Conservation (phyloP, 2,329 filamentous ascomycete species). For the Corniculantispora saksenae region DNA sequence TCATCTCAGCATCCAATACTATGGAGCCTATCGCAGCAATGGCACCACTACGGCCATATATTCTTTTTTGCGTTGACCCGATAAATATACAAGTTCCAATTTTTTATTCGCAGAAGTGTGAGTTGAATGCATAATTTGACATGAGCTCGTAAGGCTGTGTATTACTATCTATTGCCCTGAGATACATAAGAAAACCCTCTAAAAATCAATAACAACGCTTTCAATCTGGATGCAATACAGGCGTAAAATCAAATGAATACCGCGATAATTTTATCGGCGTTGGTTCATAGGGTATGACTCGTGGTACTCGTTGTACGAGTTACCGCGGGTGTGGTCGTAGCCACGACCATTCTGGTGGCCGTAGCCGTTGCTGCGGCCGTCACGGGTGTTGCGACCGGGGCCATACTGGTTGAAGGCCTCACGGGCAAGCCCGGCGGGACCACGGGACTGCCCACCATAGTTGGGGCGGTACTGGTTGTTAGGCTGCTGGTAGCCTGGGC, state of each 20-base stretch:
- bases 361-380: background rate
- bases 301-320: slow-evolving; percentile 14
- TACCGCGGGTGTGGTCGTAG: slow-evolving; percentile 14
- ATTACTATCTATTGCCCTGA: slow-evolving; percentile 7
- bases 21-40: slow-evolving; percentile 13
- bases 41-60: background rate
- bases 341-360: background rate
- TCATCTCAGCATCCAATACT: slow-evolving; percentile 11
- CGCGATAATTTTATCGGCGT: background rate
- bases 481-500: slow-evolving; percentile 18
- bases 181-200: background rate
- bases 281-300: slow-evolving; percentile 19
- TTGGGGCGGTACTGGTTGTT: background rate
- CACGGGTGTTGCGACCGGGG: background rate
- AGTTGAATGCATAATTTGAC: background rate
- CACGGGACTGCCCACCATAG: background rate
- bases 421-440: slow-evolving; percentile 9
- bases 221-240: slow-evolving; percentile 8
- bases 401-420: slow-evolving; percentile 13
- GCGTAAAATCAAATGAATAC: background rate
- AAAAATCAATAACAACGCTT: slow-evolving; percentile 3
- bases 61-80: background rate
- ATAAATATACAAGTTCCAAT: too few relatives aligned
- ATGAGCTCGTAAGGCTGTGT: slow-evolving; percentile 3
- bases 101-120: too few relatives aligned